A percentile compares a stretch with the other conserved stretches of the same genome.
Evolutionary conservation across 345 rosid species (phyloP).

Genomic region (Diplotaxis tenuifolia): DNA sequence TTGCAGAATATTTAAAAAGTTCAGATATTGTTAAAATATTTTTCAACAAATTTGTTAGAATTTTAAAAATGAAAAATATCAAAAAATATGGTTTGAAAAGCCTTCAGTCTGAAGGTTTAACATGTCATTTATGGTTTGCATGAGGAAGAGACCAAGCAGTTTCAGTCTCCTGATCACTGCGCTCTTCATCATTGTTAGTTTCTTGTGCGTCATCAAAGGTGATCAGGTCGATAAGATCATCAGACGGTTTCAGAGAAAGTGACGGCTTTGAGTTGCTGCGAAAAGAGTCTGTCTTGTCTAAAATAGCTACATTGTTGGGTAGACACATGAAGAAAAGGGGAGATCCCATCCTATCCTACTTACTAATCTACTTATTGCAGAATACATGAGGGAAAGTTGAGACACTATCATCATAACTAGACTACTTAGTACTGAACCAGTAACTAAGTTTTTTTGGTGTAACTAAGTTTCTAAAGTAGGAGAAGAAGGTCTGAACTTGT

Average conservation of each 20-base stretch:
- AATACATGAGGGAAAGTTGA: slow-evolving; percentile 55
- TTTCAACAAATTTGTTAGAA: no score
- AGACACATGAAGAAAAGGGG: slow-evolving; percentile 49
- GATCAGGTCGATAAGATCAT: slow-evolving; percentile 30
- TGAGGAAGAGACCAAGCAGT: slow-evolving; percentile 6
- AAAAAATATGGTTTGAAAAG: no score
- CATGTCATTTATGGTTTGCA: slow-evolving; percentile 32
- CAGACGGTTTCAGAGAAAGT: slow-evolving; percentile 14
- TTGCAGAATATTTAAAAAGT: no score
- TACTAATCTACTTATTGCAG: slow-evolving; percentile 46
- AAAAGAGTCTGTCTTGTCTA: slow-evolving; percentile 35
- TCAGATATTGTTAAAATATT: no score
- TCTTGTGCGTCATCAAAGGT: slow-evolving; percentile 34
- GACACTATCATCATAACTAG: slow-evolving; percentile 50
- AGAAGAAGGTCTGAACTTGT: slow-evolving; percentile 53
- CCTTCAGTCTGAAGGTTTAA: slow-evolving; percentile 30
- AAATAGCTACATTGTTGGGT: slow-evolving; percentile 38
- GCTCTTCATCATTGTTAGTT: not conserved
- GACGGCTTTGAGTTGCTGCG: slow-evolving; percentile 14
- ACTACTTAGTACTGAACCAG: slow-evolving; percentile 45
- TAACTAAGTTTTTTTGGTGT: no score
- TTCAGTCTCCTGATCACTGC: slow-evolving; percentile 1
- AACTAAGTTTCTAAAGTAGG: slow-evolving; percentile 60
- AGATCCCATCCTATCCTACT: slow-evolving; percentile 42
- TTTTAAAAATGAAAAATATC: no score